Base-by-base conservation (phyloP, 2,329 filamentous ascomycete species). In the Harringtonia aguacate region DNA sequence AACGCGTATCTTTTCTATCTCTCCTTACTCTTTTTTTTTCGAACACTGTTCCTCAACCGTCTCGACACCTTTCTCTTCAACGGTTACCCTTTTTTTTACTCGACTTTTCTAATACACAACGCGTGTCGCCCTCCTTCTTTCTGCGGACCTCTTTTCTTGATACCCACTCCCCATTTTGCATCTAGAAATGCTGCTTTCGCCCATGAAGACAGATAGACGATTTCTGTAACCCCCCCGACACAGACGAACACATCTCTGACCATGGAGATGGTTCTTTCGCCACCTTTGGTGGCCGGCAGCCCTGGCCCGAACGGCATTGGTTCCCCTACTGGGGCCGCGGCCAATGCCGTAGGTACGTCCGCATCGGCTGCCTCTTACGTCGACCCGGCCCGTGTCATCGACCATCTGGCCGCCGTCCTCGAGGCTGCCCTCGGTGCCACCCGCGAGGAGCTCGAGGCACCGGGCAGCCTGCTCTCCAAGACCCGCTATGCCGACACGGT, bases 401-500 rank as follows among this genome's bases (percentile, higher is more conserved):
- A 88, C 47, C 80, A 90, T 62, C 69, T 90, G 48, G 72, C 73
- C 33, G 72, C 78, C 47, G 75, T 89, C 46, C 76, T 87, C 53
- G 74, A 80, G 61, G 76, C 85, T 46, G 83, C 83, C 51, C 73
- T 90, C 39, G 85, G 85, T 52, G 84, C 86, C 54, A 77, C 77
- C 46, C 79, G 79, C 58, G 72, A 78, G 50, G 90, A 98, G 58
- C 77, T 98, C 44, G 80, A 90, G 61, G 76, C 77, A 51, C 69
- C 80, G 15, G 88, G 86, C 50, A 95, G 86, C 67, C 70, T 98
- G 63, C 72, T 98, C 49, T 87, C 88, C 46, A 72, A 80, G 56
- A 65, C 72, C 46, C 77, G 74, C 53, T 76, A 86, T 53, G 67
- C 73, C 43, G 90, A 97, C 55, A 95, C 92, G 8, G 67, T 94